These are phyloP conservation scores for Silene latifolia DNA, from an alignment of 148 eudicot genomes.

Conservation along the genomic window DNA sequence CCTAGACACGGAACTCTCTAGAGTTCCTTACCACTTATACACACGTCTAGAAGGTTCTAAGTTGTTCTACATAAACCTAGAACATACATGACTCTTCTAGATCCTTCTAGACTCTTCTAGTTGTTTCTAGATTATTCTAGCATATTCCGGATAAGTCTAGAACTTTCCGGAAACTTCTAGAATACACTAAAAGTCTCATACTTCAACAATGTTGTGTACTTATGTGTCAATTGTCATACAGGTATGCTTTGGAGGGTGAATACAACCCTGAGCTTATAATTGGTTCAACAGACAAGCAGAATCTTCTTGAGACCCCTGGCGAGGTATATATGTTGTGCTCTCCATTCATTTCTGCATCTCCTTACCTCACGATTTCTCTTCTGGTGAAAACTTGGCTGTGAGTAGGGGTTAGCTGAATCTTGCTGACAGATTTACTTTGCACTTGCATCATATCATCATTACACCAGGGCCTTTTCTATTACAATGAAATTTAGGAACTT, in stretches of 20 bases:
- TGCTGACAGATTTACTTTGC: neutral
- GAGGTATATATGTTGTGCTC: constrained; percentile 53
- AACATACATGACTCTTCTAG: no score
- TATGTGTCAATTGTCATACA: constrained; percentile 23
- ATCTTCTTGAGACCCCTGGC: constrained; percentile 92
- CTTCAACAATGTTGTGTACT: neutral
- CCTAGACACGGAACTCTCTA: no score
- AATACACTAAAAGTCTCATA: no score
- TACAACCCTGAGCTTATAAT: constrained; percentile 55
- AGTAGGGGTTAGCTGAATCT: neutral
- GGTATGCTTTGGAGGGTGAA: constrained; percentile 64
- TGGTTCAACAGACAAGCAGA: constrained; percentile 74
- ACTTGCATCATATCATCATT: neutral
- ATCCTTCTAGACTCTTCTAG: no score
- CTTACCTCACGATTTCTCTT: neutral
- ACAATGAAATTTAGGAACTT: neutral
- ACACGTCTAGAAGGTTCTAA: no score
- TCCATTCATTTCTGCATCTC: neutral
- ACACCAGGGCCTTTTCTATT: neutral
- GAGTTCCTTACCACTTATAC: no score
- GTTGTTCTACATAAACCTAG: no score
- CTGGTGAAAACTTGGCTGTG: neutral
- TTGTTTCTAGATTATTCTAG: no score
- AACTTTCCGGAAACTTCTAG: no score
- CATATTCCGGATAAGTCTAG: no score